Evolutionary conservation across 2,329 filamentous ascomycete species (phyloP).

Genomic region (Monilinia laxa): DNA sequence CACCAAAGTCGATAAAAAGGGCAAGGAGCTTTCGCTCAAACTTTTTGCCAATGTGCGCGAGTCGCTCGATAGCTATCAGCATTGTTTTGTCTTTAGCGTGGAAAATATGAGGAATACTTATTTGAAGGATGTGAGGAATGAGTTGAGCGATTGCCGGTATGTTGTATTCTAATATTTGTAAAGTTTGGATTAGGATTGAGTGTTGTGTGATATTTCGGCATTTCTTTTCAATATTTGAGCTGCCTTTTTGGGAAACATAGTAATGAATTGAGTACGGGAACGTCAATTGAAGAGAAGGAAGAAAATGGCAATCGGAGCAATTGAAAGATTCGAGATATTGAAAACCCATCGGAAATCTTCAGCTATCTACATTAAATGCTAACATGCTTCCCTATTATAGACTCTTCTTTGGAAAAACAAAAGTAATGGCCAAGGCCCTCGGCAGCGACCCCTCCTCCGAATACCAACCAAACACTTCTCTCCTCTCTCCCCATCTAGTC

Average conservation of each 20-base stretch:
- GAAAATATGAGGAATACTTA: slow-evolving; percentile 99
- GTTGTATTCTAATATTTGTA: slow-evolving; percentile 35
- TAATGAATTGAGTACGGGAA: background rate
- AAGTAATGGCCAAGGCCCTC: slow-evolving; percentile 96
- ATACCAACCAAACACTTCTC: slow-evolving; percentile 73
- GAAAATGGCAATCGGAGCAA: background rate
- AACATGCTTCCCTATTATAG: slow-evolving; percentile 46
- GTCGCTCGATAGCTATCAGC: slow-evolving; percentile 78
- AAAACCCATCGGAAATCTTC: background rate
- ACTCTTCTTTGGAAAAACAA: slow-evolving; percentile 98
- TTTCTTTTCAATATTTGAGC: background rate
- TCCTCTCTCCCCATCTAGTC: slow-evolving; percentile 65
- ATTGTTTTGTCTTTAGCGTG: slow-evolving; percentile 90
- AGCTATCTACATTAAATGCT: background rate
- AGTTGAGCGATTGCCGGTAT: slow-evolving; percentile 82
- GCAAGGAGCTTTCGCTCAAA: slow-evolving; percentile 80
- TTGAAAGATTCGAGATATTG: background rate
- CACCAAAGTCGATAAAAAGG: slow-evolving; percentile 90
- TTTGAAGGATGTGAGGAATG: slow-evolving; percentile 82
- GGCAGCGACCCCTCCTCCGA: slow-evolving; percentile 76
- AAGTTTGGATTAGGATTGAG: background rate
- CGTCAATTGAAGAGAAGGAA: background rate
- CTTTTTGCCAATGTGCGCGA: slow-evolving; percentile 88
- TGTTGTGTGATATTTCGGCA: background rate
- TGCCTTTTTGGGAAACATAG: background rate